Evolutionary conservation across 2,329 filamentous ascomycete genomes (phyloP), one percentile per base, ranked within the genome.

Genomic region (Penicillium freii): DNA sequence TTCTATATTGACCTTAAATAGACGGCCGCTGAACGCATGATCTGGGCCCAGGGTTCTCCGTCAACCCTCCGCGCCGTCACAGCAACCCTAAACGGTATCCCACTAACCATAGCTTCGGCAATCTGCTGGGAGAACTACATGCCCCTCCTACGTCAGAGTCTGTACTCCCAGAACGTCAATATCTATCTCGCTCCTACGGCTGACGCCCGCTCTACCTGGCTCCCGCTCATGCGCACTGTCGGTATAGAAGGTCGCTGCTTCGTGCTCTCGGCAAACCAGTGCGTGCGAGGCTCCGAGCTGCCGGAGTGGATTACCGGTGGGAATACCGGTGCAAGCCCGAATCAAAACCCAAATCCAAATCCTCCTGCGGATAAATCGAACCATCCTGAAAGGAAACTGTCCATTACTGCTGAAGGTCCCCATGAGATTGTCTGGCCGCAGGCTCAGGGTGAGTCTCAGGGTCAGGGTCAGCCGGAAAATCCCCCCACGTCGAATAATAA

Each of bases 101-200:
- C 85, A 59, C 75, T 97, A 58, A 92, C 90, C 57, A 82, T 97
- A 57, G 92, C 88, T 0, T 86, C 89, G 2, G 92, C 91, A 3
- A 95, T 97, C 63, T 96, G 92, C 80, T 96, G 92, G 92, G 92
- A 97, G 74, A 96, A 90, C 73, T 96, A 93, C 77, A 96, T 96
- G 92, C 92, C 92, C 0, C 79, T 96, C 17, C 79, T 96, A 7
- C 84, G 92, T 21, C 89, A 96, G 71, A 82, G 86, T 8, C 80
- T 97, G 31, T 97, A 97, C 73, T 82, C 85, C 3, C 92, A 97
- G 74, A 95, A 96, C 69, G 86, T 96, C 67, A 96, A 95, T 72
- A 77, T 97, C 15, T 97, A 93, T 75, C 84, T 96, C 2, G 92
- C 92, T 0, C 92, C 92, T 0, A 96, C 92, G 1, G 92, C 92